phyloP scores from a whole-genome alignment of 148 eudicot genomes.

The Silene latifolia region DNA sequence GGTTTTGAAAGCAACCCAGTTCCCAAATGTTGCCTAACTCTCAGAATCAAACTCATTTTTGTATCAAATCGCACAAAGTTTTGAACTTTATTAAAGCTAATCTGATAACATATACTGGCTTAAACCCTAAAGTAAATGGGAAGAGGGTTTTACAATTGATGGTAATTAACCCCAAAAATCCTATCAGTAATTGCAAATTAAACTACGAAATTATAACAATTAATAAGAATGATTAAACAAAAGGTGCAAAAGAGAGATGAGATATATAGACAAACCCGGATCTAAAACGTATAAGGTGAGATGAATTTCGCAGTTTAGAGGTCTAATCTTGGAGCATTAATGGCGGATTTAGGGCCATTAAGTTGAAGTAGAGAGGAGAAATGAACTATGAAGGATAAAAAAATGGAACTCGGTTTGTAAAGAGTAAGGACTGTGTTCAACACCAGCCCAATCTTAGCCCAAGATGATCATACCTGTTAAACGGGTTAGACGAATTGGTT shows the following conservation, averaged over 20 bases:
- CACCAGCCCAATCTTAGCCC: no score
- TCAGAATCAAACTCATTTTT: slow-evolving; percentile 53
- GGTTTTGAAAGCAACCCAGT: slow-evolving; percentile 39
- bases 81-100: background rate
- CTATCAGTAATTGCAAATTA: background rate
- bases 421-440: background rate
- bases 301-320: background rate
- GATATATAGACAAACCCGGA: background rate
- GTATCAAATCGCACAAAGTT: background rate
- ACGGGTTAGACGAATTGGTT: no score
- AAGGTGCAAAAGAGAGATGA: background rate
- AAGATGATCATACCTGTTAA: no score
- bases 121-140: background rate
- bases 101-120: background rate
- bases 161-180: background rate
- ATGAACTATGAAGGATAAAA: background rate
- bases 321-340: background rate
- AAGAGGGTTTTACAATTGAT: background rate
- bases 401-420: background rate
- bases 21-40: slow-evolving; percentile 48
- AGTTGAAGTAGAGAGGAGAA: no score
- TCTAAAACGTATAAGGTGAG: background rate
- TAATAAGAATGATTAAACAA: background rate
- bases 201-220: background rate
- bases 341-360: background rate